Conservation (phyloP, 2,329 filamentous ascomycete genomes). For the Spiromastix sp. region DNA sequence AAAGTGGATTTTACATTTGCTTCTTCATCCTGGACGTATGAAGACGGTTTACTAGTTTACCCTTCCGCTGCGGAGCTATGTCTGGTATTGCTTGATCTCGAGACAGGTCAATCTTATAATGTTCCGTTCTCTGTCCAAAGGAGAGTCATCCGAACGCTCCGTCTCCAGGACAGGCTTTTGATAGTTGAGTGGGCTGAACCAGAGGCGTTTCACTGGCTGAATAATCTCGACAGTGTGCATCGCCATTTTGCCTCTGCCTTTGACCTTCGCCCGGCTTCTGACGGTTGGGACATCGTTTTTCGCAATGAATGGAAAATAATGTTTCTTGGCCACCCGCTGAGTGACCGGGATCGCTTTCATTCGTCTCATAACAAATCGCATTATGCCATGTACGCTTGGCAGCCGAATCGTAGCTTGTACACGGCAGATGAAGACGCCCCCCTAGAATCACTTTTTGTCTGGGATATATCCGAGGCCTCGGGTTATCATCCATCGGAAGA, state of each 20-base stretch:
- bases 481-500: constrained; percentile 42
- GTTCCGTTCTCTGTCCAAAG: constrained; percentile 43
- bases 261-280: constrained; percentile 30
- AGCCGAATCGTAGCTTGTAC: constrained; percentile 46
- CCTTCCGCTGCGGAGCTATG: constrained; percentile 27
- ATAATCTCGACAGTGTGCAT: constrained; percentile 42
- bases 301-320: constrained; percentile 53
- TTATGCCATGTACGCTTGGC: constrained; percentile 54
- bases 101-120: constrained; percentile 29
- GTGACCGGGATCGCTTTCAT: constrained; percentile 51
- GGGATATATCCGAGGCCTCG: constrained; percentile 46
- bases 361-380: constrained; percentile 50
- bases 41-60: constrained; percentile 48
- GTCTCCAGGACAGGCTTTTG: constrained; percentile 45
- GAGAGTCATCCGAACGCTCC: constrained; percentile 45
- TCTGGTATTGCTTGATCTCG: constrained; percentile 42
- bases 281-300: constrained; percentile 37
- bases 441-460: constrained; percentile 48
- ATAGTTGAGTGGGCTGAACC: constrained; percentile 54
- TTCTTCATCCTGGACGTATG: constrained; percentile 44
- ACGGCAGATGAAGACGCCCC: constrained; percentile 44
- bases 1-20: constrained; percentile 25
- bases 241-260: constrained; percentile 52
- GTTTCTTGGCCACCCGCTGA: constrained; percentile 45
- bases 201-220: constrained; percentile 41